Base-by-base conservation (phyloP, 1,284 basidiomycete genomes). In the Fomitiporia mediterranea region DNA sequence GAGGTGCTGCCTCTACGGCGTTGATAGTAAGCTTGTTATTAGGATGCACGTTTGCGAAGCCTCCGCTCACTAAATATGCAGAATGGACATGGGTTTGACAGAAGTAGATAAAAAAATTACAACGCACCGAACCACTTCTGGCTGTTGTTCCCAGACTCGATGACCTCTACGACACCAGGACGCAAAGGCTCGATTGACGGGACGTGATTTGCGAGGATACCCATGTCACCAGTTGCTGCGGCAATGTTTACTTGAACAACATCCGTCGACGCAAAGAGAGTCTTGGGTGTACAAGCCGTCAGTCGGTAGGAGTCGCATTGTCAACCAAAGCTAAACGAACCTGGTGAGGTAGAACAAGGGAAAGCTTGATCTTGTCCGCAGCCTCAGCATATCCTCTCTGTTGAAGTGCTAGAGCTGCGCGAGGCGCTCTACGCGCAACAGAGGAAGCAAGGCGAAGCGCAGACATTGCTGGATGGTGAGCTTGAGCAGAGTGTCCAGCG, bases 1-100 rank as follows among this genome's bases (percentile, higher is more conserved):
- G 77, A 44, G 92, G 86, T 66, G 94, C 96, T 60, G 91, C 97
- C 80, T 99, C 97, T 55, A 99, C 88, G 60, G 90, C 94, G 75
- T 99, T 99, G 72, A 99, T 90, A 43, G 96, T 98, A 59, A 99
- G 79, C 65, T 83, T 86, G 82, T 98, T 99, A 79, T 95, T 94
- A 51, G 94, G 92, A 75, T 99, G 97, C 51, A 99, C 92, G 59
- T 91, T 98, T 56, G 97, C 96, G 70, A 99, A 98, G 59, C 97
- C 97, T 62, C 92, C 89, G 58, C 96, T 98, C 54, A 94, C 97
- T 98, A 42, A 15, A 49, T 3, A 9, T 7, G 27, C 27, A 4
- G 9, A 46, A 46, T n/a, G 9, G 50, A 2, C 17, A 23, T 32
- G 35, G 19, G 3, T 3, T 19, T n/a, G 37, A 39, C 4, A 3